Evolutionary conservation across 306 rosid genomes (phyloP), one percentile per base, ranked within the genome.

Genomic region (Boehmeria nivea): DNA sequence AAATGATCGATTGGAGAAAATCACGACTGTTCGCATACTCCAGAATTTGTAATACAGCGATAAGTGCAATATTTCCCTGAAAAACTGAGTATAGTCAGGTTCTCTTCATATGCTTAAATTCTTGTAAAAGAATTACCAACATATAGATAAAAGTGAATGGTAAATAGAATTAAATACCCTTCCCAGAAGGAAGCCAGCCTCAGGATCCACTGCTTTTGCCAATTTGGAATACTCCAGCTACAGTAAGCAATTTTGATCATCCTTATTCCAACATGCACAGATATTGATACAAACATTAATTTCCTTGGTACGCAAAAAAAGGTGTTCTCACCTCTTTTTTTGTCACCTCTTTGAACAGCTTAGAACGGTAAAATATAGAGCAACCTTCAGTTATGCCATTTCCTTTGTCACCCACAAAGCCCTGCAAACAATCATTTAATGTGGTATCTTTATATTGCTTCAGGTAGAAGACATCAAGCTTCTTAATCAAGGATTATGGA

Each of bases 351-450:
- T 67, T 59, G 57, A 76, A 67, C 11, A 24, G 52, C 16, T 63
- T 31, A 17, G 11, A 0, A 20, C 68, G 77, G 60, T 71, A 76
- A 54, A 66, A 76, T 28, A 51, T 76, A 18, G 77, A 74, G 31
- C 81, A 71, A 33, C 81, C 77, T 61, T 62, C 71, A 20, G 22
- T 18, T 49, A 44, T n/a, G n/a, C n/a, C n/a, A n/a, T n/a, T n/a
- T n/a, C n/a, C n/a, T n/a, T n/a, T n/a, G n/a, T n/a, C n/a, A n/a
- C n/a, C n/a, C n/a, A n/a, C n/a, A n/a, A n/a, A n/a, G n/a, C n/a
- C n/a, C n/a, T n/a, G n/a, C n/a, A n/a, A n/a, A n/a, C n/a, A n/a
- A n/a, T n/a, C n/a, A n/a, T n/a, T n/a, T n/a, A n/a, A n/a, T n/a
- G n/a, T n/a, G n/a, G n/a, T n/a, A n/a, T n/a, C n/a, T n/a, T n/a